Base-by-base conservation (phyloP, 2,329 filamentous ascomycete species). In the Fusarium citri region DNA sequence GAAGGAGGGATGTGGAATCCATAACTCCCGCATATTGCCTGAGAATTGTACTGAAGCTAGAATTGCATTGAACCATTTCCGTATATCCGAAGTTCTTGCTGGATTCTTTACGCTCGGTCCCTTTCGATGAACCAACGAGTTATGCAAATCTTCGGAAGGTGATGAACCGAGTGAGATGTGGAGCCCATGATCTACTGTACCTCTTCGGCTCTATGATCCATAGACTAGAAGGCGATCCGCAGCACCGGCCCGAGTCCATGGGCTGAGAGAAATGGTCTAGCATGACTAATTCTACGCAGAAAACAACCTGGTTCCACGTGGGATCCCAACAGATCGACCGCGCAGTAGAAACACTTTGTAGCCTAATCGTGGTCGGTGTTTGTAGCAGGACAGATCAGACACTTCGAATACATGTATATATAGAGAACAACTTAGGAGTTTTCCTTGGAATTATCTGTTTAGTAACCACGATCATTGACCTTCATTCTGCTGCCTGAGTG, bases 361-460 rank as follows among this genome's bases (percentile, higher is more conserved):
- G 8, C 11, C 5, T n/a, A 14, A 25, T 8, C n/a, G 46, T 22
- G 4, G 15, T 31, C 4, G 3, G 8, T 48, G 23, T 8, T 14
- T 26, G 16, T n/a, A 6, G 4, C 6, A 12, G 4, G 2, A 3
- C 23, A 26, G 10, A 8, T 18, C 7, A 18, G 16, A 18, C 11
- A 45, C 22, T 12, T 45, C 4, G 9, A 18, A n/a, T 30, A 18
- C 12, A 25, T 45, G 10, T 10, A 45, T 25, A 10, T 16, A 1
- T 11, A 15, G 8, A 18, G 18, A 6, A 10, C 2, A 34, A 6
- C 9, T n/a, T n/a, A 10, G 6, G 3, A 2, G 3, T n/a, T 10
- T n/a, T 11, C 10, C 3, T 11, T 0, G 5, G 5, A 37, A 6
- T 9, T 10, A 2, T 10, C 16, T 3, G 2, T 37, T 11, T n/a